Evolutionary conservation across 2,329 filamentous ascomycete genomes (phyloP), one percentile per base, ranked within the genome.

Genomic region (Talaromyces albobiverticillius): DNA sequence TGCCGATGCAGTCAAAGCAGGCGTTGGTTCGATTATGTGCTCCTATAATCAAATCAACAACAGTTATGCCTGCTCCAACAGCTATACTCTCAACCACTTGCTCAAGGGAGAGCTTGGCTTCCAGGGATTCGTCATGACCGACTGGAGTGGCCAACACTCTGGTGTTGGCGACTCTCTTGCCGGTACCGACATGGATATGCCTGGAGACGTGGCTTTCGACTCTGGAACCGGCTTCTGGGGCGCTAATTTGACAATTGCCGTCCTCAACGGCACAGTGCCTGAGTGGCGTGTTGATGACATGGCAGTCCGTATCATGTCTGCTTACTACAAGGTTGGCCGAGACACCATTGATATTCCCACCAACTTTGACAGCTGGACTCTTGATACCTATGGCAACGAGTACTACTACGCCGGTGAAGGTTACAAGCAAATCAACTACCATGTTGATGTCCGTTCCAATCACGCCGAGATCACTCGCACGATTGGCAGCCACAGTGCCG

Each of bases 271-370:
- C 32, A 96, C 91, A 1, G 76, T 97, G 29, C 90, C 93, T 1
- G 84, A 89, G 61, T 95, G 88, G 82, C 84, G 93, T 48, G 69
- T 97, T 9, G 92, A 96, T 62, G 94, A 97, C 67, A 95, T 96
- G 87, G 89, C 84, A 4, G 87, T 90, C 71, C 85, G 94, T 62
- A 95, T 86, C 65, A 82, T 86, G 73, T 78, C 84, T 49, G 82
- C 82, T 3, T 86, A 82, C 68, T 87, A 83, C 70, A 82, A 81
- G 61, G 82, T 86, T 46, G 82, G 81, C 55, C 81, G 82, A 51
- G 80, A 83, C 53, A 68, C 68, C 40, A 63, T 69, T 59, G 68
- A 74, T 36, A 73, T 78, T 22, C 78, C 79, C 40, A 84, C 89
- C 70, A 97, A 92, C 79, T 96, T 96, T 73, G 87, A 87, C 63